Conservation (phyloP, 2,329 filamentous ascomycete genomes). For the Capronia americana region DNA sequence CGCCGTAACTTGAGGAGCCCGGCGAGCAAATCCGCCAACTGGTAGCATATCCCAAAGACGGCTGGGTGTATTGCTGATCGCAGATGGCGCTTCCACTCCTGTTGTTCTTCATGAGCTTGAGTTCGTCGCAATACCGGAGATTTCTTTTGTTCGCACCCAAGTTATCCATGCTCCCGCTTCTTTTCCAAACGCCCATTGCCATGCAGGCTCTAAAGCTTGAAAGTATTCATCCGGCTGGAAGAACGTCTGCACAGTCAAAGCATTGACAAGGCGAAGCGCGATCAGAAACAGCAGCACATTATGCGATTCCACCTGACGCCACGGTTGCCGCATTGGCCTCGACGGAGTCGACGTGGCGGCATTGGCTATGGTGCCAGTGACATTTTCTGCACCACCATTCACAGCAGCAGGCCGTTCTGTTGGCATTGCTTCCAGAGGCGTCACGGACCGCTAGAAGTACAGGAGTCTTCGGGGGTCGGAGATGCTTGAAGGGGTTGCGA, state of each 20-base stretch:
- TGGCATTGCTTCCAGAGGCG: constrained; percentile 18
- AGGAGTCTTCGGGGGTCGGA: too few relatives aligned
- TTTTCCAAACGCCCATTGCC: constrained; percentile 81
- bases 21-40: constrained; percentile 64
- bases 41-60: constrained; percentile 80
- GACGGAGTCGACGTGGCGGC: not conserved
- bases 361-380: not conserved
- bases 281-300: constrained; percentile 56
- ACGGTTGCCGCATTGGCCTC: constrained; percentile 1
- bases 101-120: constrained; percentile 32
- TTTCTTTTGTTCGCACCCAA: constrained; percentile 69
- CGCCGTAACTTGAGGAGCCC: constrained; percentile 61
- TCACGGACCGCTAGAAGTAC: not conserved
- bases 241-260: constrained; percentile 80
- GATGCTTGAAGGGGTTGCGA: not conserved
- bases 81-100: constrained; percentile 93
- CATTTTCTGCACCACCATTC: not conserved
- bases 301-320: constrained; percentile 17
- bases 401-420: not conserved
- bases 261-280: constrained; percentile 78
- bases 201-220: constrained; percentile 92
- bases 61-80: constrained; percentile 91
- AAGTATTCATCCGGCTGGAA: constrained; percentile 99
- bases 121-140: constrained; percentile 9
- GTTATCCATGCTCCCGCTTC: constrained; percentile 82